Conservation (phyloP, 768 basidiomycete genomes). For the Pulveroboletus frians region DNA sequence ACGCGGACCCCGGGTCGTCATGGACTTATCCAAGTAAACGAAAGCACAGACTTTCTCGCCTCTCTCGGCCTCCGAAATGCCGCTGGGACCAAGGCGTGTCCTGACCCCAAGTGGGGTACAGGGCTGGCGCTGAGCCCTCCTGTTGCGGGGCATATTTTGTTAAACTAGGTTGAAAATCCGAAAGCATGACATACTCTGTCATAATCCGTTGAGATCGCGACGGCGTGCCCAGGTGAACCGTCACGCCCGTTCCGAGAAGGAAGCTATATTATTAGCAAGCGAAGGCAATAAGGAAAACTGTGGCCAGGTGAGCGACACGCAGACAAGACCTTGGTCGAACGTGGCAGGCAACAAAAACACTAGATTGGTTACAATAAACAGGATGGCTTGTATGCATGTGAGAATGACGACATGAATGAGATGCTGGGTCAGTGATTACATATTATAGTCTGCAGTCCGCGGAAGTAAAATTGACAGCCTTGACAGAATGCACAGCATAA, state of each 20-base stretch:
- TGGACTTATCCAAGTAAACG: not conserved
- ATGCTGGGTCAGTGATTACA: conserved; percentile 9
- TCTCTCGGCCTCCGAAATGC: not conserved
- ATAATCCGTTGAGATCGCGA: not conserved
- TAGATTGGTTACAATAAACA: conserved; percentile 3
- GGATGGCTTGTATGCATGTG: not conserved
- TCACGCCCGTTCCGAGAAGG: not conserved
- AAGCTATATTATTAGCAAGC: not conserved
- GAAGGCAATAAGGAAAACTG: not conserved
- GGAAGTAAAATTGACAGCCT: conserved; percentile 1
- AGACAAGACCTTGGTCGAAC: not conserved
- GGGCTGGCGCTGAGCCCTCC: not conserved
- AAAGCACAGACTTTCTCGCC: not conserved
- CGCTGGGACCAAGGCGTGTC: conserved; percentile 2
- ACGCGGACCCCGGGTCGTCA: not conserved
- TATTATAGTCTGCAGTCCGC: conserved; percentile 2
- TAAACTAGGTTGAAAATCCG: not conserved
- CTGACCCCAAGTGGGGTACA: not conserved
- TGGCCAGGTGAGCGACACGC: not conserved
- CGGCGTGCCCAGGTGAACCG: not conserved
- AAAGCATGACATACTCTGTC: not conserved
- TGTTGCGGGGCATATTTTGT: conserved; percentile 4
- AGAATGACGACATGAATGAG: conserved; percentile 7
- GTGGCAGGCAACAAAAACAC: not conserved
- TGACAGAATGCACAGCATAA: not conserved